Evolutionary conservation across 345 rosid genomes (phyloP).

Genomic region (Populus pruinosa): DNA sequence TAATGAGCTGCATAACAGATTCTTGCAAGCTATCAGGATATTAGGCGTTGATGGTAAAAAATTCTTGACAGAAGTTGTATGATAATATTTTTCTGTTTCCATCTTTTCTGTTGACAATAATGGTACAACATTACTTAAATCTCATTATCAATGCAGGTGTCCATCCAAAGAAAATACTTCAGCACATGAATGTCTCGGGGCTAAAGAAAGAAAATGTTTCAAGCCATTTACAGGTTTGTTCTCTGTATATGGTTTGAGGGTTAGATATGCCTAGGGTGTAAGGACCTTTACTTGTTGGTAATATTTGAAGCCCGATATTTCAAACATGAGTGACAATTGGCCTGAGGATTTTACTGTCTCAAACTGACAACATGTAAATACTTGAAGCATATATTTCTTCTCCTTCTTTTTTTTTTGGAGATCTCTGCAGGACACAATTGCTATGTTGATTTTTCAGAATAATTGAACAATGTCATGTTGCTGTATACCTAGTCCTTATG

Average conservation of each 20-base stretch:
- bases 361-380: no score
- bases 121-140: neutral
- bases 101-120: neutral
- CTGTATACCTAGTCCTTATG: neutral
- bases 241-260: neutral
- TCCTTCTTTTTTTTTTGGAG: neutral
- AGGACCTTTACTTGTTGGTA: neutral
- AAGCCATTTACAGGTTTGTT: slow-evolving; percentile 53
- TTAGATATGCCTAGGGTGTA: neutral
- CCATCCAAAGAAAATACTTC: slow-evolving; percentile 46
- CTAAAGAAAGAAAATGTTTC: slow-evolving; percentile 38
- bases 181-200: slow-evolving; percentile 43
- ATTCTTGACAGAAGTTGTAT: neutral
- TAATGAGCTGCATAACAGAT: slow-evolving; percentile 34
- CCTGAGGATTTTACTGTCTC: neutral
- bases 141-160: slow-evolving; percentile 25
- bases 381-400: neutral
- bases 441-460: neutral
- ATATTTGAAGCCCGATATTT: neutral
- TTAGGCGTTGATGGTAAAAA: slow-evolving; percentile 41
- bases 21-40: slow-evolving; percentile 35
- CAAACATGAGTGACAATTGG: neutral
- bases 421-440: neutral
- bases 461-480: neutral
- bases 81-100: neutral